Conservation (phyloP, 2,329 filamentous ascomycete species). For the Beauveria scarabaeidicola region DNA sequence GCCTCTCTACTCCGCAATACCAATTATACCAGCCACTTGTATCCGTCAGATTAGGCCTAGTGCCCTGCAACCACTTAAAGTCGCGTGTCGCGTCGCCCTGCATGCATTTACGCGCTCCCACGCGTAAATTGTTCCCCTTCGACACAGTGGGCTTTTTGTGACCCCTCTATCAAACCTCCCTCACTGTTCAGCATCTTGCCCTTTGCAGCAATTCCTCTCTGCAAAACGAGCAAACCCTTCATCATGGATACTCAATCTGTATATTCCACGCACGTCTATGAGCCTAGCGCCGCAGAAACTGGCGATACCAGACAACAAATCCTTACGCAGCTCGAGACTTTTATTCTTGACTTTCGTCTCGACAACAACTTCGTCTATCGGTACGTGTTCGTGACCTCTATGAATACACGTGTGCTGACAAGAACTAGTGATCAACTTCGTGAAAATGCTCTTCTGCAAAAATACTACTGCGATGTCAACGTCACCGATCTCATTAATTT, state of each 20-base stretch:
- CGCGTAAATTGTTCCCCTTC: slow-evolving; percentile 11
- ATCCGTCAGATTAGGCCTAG: not conserved
- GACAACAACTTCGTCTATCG: slow-evolving; percentile 94
- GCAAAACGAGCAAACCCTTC: not conserved
- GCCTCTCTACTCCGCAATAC: no score
- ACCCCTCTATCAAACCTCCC: slow-evolving; percentile 6
- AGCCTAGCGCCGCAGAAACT: slow-evolving; percentile 54
- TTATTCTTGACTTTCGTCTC: slow-evolving; percentile 87
- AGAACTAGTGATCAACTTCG: slow-evolving; percentile 87
- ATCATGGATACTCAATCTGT: slow-evolving; percentile 81
- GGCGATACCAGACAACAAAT: slow-evolving; percentile 64
- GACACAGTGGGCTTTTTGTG: not conserved
- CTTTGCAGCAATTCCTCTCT: not conserved
- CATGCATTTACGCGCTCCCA: slow-evolving; percentile 8
- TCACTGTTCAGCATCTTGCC: not conserved
- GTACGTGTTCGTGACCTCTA: slow-evolving; percentile 35
- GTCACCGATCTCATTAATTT: slow-evolving; percentile 93
- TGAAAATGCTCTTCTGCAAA: slow-evolving; percentile 89
- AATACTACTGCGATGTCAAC: slow-evolving; percentile 93
- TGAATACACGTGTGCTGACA: not conserved
- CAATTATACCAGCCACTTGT: not conserved
- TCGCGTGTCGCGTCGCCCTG: slow-evolving; percentile 17
- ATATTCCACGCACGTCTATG: slow-evolving; percentile 76
- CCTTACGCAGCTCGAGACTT: slow-evolving; percentile 75
- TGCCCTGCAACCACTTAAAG: slow-evolving; percentile 24